Base-by-base conservation (phyloP, 2,329 filamentous ascomycete species). In the Calonectria henricotiae region DNA sequence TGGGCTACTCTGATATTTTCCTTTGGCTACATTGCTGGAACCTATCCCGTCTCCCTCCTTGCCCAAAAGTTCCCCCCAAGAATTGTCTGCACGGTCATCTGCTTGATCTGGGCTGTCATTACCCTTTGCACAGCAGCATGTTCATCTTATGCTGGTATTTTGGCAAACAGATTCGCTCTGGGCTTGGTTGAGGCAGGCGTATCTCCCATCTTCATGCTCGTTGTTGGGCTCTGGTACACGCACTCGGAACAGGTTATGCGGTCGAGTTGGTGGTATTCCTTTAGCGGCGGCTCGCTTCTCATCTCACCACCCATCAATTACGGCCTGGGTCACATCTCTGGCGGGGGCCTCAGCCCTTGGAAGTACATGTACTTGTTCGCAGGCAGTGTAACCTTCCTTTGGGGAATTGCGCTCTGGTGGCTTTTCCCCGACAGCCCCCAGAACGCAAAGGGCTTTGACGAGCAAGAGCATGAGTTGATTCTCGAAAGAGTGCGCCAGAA, bases 401-500 rank as follows among this genome's bases (percentile, higher is more conserved):
- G 86, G 83, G 85, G 82, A 0, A 78, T 86, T 3, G 74, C 83
- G 1, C 67, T 89, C 2, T 80, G 84, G 60, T 73, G 82, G 54
- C 77, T 85, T 17, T 82, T 89, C 3, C 87, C 87, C 0, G 84
- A 89, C 64, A 84, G 80, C 0, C 84, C 84, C 30, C 79, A 85
- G 73, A 79, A 83, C 67, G 77, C 76, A 0, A 74, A 72, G 23
- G 68, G 65, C 1, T 77, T 79, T 44, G 73, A 58, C 2, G 60
- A 74, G 1, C 65, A 75, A 27, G 77, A 79, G n/a, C 74, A 74
- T 6, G 74, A 74, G 0, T 80, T 89, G 8, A 91, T 88, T 0
- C 91, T 92, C 2, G 89, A 87, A 68, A 93, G 91, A 76, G 86
- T 94, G 11, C 87, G 83, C 3, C 79, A 84, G 0, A 85, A 87